Evolutionary conservation across 768 basidiomycete genomes (phyloP).

Genomic region (Nidularia pulvinata): DNA sequence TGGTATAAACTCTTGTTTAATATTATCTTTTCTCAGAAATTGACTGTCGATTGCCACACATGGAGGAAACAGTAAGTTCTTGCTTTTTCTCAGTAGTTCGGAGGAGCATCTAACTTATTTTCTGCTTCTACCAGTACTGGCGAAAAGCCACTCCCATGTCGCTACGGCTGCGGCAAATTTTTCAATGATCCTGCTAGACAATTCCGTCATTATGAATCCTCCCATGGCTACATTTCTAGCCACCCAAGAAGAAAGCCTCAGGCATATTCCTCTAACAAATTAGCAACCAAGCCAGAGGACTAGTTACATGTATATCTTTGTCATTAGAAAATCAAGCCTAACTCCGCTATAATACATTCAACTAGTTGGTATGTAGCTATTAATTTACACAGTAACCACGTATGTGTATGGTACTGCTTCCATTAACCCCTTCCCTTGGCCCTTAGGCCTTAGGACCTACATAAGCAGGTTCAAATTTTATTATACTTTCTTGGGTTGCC

Average conservation of each 20-base stretch:
- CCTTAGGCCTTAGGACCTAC: too few relatives aligned
- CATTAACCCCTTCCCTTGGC: too few relatives aligned
- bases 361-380: too few relatives aligned
- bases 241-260: conserved; percentile 40
- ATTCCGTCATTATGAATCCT: conserved; percentile 55
- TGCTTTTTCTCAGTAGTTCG: background rate
- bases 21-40: conserved; percentile 33
- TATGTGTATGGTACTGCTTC: too few relatives aligned
- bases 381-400: too few relatives aligned
- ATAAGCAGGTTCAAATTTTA: too few relatives aligned
- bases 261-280: conserved; percentile 3
- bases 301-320: too few relatives aligned
- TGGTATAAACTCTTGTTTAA: background rate
- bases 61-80: conserved; percentile 41
- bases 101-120: background rate
- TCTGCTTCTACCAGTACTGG: conserved; percentile 44
- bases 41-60: conserved; percentile 56
- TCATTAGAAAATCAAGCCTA: too few relatives aligned
- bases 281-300: background rate
- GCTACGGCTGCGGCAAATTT: conserved; percentile 42
- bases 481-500: too few relatives aligned
- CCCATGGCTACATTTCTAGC: conserved; percentile 49
- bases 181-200: conserved; percentile 70
- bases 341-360: too few relatives aligned
- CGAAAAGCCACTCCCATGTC: conserved; percentile 52